Base-by-base conservation (phyloP, 1,284 basidiomycete species). In the Spongiforma sp. region DNA sequence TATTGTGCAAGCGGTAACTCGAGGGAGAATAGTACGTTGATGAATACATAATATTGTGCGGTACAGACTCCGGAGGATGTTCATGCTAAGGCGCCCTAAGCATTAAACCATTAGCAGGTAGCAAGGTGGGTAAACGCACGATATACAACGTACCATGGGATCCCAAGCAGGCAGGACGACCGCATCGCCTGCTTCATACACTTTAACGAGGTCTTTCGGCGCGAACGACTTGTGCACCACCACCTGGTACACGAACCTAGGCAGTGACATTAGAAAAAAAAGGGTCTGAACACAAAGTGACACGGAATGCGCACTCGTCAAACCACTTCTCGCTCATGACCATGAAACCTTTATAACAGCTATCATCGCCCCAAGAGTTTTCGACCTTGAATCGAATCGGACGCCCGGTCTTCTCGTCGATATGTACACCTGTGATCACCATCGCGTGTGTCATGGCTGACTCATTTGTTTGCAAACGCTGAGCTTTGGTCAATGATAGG, bases 261-360 rank as follows among this genome's bases (percentile, higher is more conserved):
- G 65, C 11, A 43, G 33, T 48, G 52, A 6, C 21, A 61, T 73
- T 52, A 67, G 56, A 24, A 26, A 60, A 53, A 46, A 41, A 30
- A 8, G 48, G 48, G 26, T 53, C n/a, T n/a, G n/a, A n/a, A n/a
- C 26, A 52, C 57, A 43, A 41, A 37, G 26, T 15, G 19, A 53
- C 28, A 24, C 4, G 24, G 24, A 57, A 60, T 7, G 88, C 91
- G 68, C 77, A 95, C 89, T 98, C 84, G 66, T 92, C 88, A 79
- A 98, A 98, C 96, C 96, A 98, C 50, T 82, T 83, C 67, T 93
- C 91, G 54, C 89, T 92, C 93, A 97, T 97, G 70, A 97, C 89
- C 80, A 93, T 96, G 80, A 90, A 98, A 4, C 95, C 96, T 71
- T 95, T 90, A 68, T 94, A 85, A 26, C 96, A 94, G 0, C 83